Percentiles rank a stretch among this genome's conserved stretches.
Evolutionary conservation across 1,284 basidiomycete genomes (phyloP).

Genomic region (Cyathus pygmaeus): DNA sequence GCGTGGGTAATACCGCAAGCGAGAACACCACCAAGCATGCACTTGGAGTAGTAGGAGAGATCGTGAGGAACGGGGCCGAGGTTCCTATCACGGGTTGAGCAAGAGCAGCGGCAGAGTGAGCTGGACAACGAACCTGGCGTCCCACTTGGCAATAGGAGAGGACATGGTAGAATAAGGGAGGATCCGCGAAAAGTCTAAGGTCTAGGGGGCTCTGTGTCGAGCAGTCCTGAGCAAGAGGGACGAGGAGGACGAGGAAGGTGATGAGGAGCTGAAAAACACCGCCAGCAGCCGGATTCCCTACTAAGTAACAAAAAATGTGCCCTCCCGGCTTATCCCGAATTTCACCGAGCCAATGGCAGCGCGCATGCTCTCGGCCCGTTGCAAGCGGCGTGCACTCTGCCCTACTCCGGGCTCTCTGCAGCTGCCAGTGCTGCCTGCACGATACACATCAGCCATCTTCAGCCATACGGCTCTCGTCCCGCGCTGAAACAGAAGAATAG

Average conservation of each 20-base stretch:
- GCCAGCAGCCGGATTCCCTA: constrained; percentile 23
- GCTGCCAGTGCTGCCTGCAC: too few species aligned
- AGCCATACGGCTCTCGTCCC: too few species aligned
- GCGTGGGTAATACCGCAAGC: constrained; percentile 96
- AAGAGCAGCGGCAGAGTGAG: constrained; percentile 2
- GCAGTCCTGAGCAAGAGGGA: constrained; percentile 34
- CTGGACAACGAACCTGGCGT: constrained; percentile 67
- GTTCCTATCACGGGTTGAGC: constrained; percentile 50
- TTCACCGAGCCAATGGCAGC: constrained; percentile 42
- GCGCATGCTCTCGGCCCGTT: constrained; percentile 13
- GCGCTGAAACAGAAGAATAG: too few species aligned
- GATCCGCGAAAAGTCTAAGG: constrained; percentile 27
- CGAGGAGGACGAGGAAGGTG: constrained; percentile 23
- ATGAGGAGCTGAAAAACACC: constrained; percentile 2
- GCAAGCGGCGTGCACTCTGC: background rate
- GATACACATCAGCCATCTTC: too few species aligned
- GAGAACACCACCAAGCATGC: constrained; percentile 89
- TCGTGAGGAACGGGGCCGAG: constrained; percentile 81
- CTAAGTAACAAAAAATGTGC: constrained; percentile 30
- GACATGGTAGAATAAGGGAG: constrained; percentile 18
- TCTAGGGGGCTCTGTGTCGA: constrained; percentile 37
- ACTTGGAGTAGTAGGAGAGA: constrained; percentile 77
- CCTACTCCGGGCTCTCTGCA: background rate
- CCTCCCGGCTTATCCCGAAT: constrained; percentile 44
- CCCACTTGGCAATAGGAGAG: constrained; percentile 63